phyloP scores from a whole-genome alignment of 2,329 filamentous ascomycete genomes.

The Hyphodiscus sp. region DNA sequence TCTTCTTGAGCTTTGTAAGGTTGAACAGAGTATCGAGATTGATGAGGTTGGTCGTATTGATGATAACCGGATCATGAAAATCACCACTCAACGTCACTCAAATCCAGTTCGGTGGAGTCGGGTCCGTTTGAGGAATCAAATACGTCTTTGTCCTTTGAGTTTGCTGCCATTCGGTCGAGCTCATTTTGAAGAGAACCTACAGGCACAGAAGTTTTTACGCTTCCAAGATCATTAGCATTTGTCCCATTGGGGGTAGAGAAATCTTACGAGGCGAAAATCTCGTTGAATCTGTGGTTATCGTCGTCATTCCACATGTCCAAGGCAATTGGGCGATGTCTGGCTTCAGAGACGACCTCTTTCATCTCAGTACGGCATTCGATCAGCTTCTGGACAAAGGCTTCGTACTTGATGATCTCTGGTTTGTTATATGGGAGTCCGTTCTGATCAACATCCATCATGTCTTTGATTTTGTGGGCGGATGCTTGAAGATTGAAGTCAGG shows the following conservation, averaged over 20 bases:
- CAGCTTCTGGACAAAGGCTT: slow-evolving; percentile 13
- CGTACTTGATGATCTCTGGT: slow-evolving; percentile 5
- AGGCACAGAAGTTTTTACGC: neutral
- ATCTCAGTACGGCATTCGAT: slow-evolving; percentile 14
- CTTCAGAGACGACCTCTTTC: slow-evolving; percentile 15
- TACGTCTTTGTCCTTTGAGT: no score
- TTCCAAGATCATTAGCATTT: neutral
- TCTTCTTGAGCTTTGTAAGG: no score
- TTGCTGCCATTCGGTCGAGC: neutral
- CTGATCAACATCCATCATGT: neutral
- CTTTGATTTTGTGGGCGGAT: neutral
- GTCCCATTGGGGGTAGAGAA: neutral
- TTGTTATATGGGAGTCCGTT: neutral
- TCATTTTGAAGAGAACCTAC: neutral
- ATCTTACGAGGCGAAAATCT: slow-evolving; percentile 1
- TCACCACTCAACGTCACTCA: no score
- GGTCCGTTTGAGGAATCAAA: no score
- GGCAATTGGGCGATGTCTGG: slow-evolving; percentile 15
- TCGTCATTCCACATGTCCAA: slow-evolving; percentile 17
- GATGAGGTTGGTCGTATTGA: no score
- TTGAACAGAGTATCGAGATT: no score
- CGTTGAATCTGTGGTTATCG: slow-evolving; percentile 2
- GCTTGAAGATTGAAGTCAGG: neutral
- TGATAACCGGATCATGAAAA: no score
- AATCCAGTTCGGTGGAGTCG: no score